These are phyloP conservation scores for Tolypocladium capitatum DNA, from an alignment of 2,329 filamentous ascomycete genomes.

Conservation along the genomic window DNA sequence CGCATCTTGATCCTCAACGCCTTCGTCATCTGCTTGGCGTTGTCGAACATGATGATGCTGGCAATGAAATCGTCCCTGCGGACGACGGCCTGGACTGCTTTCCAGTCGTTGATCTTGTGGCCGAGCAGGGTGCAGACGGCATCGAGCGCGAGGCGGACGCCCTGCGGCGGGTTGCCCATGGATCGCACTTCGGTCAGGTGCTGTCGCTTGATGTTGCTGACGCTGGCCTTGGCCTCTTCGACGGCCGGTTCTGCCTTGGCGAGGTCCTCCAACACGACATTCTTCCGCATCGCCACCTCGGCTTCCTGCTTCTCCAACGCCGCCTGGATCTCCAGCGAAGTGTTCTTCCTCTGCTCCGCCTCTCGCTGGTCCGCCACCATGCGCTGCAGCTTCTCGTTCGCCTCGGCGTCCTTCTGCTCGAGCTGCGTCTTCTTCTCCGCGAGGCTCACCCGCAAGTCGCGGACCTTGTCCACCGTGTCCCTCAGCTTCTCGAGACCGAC, in stretches of 20 bases:
- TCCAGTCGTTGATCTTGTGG: slow-evolving; percentile 84
- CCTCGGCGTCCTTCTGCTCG: slow-evolving; percentile 86
- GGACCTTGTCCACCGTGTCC: slow-evolving; percentile 94
- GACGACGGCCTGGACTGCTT: slow-evolving; percentile 75
- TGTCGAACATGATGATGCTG: slow-evolving; percentile 95
- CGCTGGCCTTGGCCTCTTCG: slow-evolving; percentile 82
- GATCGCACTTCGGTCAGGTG: slow-evolving; percentile 95
- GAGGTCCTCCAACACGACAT: slow-evolving; percentile 77
- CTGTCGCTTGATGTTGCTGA: slow-evolving; percentile 96
- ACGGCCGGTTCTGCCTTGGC: slow-evolving; percentile 89
- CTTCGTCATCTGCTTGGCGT: slow-evolving; percentile 87
- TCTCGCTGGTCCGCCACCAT: slow-evolving; percentile 96
- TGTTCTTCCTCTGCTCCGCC: slow-evolving; percentile 79
- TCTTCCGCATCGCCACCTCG: slow-evolving; percentile 69
- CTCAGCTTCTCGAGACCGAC: slow-evolving; percentile 94
- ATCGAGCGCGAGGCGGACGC: slow-evolving; percentile 84
- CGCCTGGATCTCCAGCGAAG: slow-evolving; percentile 77
- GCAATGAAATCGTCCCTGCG: slow-evolving; percentile 94
- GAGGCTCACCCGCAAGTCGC: slow-evolving; percentile 77
- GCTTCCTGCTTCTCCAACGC: slow-evolving; percentile 81
- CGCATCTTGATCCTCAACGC: slow-evolving; percentile 75
- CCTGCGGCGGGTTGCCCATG: slow-evolving; percentile 83
- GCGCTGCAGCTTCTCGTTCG: slow-evolving; percentile 90
- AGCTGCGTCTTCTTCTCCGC: slow-evolving; percentile 90
- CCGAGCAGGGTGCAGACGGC: slow-evolving; percentile 93